A percentile compares a stretch with the other conserved stretches of the same genome.
phyloP scores from a whole-genome alignment of 2,329 filamentous ascomycete genomes.

The Talaromyces sp. region DNA sequence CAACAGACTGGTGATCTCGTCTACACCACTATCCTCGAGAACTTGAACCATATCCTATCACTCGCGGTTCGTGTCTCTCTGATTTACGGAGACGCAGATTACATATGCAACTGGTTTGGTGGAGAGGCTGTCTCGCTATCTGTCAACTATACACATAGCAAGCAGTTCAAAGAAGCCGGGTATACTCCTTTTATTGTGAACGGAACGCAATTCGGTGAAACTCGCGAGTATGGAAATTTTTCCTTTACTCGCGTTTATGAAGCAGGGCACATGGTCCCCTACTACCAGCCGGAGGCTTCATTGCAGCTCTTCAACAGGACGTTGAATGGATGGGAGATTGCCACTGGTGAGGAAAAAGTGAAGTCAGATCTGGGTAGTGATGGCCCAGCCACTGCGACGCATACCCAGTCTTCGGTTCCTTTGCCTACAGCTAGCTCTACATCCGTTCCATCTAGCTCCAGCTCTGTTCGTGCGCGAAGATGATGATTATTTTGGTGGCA shows the following conservation, averaged over 20 bases:
- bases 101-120: slow-evolving; percentile 65
- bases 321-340: too few species aligned
- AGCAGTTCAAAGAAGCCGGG: slow-evolving; percentile 66
- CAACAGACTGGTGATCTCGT: slow-evolving; percentile 63
- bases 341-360: too few species aligned
- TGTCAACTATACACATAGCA: slow-evolving; percentile 54
- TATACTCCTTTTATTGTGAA: slow-evolving; percentile 74
- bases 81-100: slow-evolving; percentile 67
- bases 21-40: slow-evolving; percentile 62
- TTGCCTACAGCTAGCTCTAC: neutral
- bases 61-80: slow-evolving; percentile 70
- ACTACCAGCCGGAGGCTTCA: too few species aligned
- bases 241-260: slow-evolving; percentile 58
- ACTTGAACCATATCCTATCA: slow-evolving; percentile 62
- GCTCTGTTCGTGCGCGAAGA: too few species aligned
- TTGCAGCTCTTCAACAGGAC: too few species aligned
- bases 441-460: too few species aligned
- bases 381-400: neutral
- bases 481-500: too few species aligned
- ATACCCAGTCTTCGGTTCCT: too few species aligned
- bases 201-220: slow-evolving; percentile 66
- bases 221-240: slow-evolving; percentile 76
- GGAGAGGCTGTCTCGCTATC: slow-evolving; percentile 71
- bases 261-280: too few species aligned
- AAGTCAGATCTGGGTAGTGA: neutral